Conservation (phyloP, 1,284 basidiomycete species). For the Polyporus tsugae region DNA sequence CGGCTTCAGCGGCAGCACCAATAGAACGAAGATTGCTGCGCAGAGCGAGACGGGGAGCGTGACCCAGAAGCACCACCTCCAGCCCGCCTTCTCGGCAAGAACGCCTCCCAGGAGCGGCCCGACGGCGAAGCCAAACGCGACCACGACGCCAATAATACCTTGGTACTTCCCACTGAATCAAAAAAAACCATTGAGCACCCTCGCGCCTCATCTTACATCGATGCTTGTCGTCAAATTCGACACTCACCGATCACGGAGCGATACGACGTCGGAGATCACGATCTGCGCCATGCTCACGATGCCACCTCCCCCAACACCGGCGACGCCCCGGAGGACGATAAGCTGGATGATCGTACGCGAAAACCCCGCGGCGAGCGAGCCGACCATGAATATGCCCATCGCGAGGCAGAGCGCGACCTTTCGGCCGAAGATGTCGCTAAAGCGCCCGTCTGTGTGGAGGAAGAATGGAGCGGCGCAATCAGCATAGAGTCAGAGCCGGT, state of each 20-base stretch:
- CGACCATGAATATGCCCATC: slow-evolving; percentile 69
- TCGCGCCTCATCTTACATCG: background rate
- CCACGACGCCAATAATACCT: slow-evolving; percentile 64
- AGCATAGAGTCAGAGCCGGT: background rate
- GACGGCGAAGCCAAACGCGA: slow-evolving; percentile 58
- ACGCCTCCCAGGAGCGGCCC: slow-evolving; percentile 69
- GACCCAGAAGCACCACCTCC: slow-evolving; percentile 78
- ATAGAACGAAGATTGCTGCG: slow-evolving; percentile 61
- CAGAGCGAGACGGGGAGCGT: slow-evolving; percentile 65
- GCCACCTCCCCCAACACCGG: slow-evolving; percentile 75
- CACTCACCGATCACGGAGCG: slow-evolving; percentile 61
- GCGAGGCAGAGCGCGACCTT: slow-evolving; percentile 68
- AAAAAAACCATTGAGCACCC: background rate
- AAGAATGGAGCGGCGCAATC: background rate
- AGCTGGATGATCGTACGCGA: slow-evolving; percentile 72
- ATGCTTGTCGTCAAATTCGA: background rate
- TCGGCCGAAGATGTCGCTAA: slow-evolving; percentile 82
- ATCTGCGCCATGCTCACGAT: slow-evolving; percentile 74
- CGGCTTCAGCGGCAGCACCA: slow-evolving; percentile 71
- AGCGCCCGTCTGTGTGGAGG: slow-evolving; percentile 58
- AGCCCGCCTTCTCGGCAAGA: slow-evolving; percentile 62
- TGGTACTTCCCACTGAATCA: slow-evolving; percentile 66
- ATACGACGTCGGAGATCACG: slow-evolving; percentile 71
- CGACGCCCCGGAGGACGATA: slow-evolving; percentile 76
- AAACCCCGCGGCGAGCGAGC: slow-evolving; percentile 66